Base-by-base conservation (phyloP, 1,284 basidiomycete species). In the Porodaedalea pini region DNA sequence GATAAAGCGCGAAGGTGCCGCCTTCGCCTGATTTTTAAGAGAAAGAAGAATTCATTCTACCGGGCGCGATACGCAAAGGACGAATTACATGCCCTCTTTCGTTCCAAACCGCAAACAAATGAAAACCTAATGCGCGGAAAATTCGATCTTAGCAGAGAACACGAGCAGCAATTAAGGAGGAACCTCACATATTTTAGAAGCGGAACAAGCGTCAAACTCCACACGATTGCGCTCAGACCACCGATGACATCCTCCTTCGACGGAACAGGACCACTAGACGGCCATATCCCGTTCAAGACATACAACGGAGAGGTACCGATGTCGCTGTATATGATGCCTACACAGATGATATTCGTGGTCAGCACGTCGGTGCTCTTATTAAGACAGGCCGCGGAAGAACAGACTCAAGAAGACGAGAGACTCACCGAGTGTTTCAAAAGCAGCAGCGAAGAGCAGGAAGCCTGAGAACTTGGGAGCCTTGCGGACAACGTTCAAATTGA, bases 311-410 rank as follows among this genome's bases (percentile, higher is more conserved):
- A 83, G 0, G 83, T 85, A 13, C 81, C 80, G 52, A 84, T 80
- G 65, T 85, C 83, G n/a, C 81, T 83, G 64, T 86, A 86, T 45
- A 85, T 83, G 45, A 85, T 82, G 1, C 82, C 82, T 83, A 51
- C 11, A 25, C 5, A 15, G 48, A 40, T 21, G 36, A n/a, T n/a
- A n/a, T n/a, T n/a, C n/a, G n/a, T n/a, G n/a, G n/a, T n/a, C n/a
- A n/a, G n/a, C n/a, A n/a, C n/a, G n/a, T n/a, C n/a, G n/a, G n/a
- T n/a, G n/a, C n/a, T n/a, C n/a, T n/a, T n/a, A n/a, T n/a, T n/a
- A n/a, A n/a, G n/a, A n/a, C n/a, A n/a, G n/a, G n/a, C n/a, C n/a
- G n/a, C n/a, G n/a, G n/a, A n/a, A n/a, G n/a, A n/a, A n/a, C n/a
- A n/a, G n/a, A n/a, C n/a, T n/a, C n/a, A n/a, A n/a, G n/a, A 54